These are phyloP conservation scores for Sporothrix brasiliensis DNA, from an alignment of 2,329 filamentous ascomycete genomes.

Conservation along the genomic window DNA sequence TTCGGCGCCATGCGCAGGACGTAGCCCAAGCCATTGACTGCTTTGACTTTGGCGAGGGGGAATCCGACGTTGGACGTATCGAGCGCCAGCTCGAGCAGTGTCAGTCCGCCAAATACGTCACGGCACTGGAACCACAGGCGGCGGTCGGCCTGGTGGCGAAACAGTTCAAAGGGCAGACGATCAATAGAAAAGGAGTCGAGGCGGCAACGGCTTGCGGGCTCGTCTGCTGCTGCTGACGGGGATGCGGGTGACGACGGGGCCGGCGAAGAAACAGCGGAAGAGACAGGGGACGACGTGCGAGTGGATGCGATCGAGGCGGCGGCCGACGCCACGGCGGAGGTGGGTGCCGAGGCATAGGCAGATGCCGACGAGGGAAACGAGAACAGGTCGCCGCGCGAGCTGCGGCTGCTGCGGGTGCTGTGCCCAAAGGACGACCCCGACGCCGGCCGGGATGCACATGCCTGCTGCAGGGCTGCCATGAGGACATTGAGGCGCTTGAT, in stretches of 20 bases:
- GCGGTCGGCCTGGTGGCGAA: conserved; percentile 45
- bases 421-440: conserved; percentile 2
- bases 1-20: conserved; percentile 47
- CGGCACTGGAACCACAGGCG: conserved; percentile 49
- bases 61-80: conserved; percentile 47
- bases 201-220: not conserved
- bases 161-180: conserved; percentile 50
- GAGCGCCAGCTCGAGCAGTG: conserved; percentile 47
- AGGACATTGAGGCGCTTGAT: conserved; percentile 42
- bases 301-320: conserved; percentile 29
- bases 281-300: conserved; percentile 26
- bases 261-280: conserved; percentile 29
- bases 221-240: not conserved
- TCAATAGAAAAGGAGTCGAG: conserved; percentile 49
- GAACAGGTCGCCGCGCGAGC: conserved; percentile 17
- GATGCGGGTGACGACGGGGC: conserved; percentile 26
- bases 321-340: conserved; percentile 9
- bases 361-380: not conserved
- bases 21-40: conserved; percentile 50
- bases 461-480: conserved; percentile 35
- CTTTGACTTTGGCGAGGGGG: conserved; percentile 46
- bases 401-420: conserved; percentile 22
- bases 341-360: conserved; percentile 1
- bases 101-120: conserved; percentile 47
- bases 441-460: not conserved